A percentile compares a stretch with the other conserved stretches of the same genome.
These are phyloP conservation scores for Blastocystis sp. DNA, from an alignment of 352 stramenopile genomes.

Conservation along the genomic window DNA sequence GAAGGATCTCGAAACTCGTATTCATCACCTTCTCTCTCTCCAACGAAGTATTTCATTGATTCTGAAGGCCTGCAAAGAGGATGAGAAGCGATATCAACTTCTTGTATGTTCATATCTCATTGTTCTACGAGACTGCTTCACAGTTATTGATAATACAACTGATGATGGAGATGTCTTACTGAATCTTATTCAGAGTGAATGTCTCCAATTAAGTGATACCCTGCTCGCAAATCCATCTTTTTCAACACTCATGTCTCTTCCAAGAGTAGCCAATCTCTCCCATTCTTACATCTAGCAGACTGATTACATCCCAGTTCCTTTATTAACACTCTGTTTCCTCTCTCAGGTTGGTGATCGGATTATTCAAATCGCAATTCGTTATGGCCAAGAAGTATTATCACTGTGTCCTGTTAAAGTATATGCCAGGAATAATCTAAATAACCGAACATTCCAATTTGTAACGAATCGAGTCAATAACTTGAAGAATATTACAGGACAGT, in stretches of 20 bases:
- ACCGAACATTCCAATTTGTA: neutral
- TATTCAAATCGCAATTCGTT: neutral
- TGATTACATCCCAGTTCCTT: neutral
- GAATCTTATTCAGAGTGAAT: constrained; percentile 14
- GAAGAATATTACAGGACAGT: neutral
- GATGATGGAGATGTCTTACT: constrained; percentile 1
- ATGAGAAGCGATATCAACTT: neutral
- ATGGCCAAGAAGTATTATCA: neutral
- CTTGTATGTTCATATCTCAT: neutral
- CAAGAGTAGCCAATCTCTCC: neutral
- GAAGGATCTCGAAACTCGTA: neutral
- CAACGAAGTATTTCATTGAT: neutral
- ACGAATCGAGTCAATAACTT: neutral
- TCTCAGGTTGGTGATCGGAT: neutral
- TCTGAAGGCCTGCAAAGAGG: neutral
- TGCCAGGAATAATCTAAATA: neutral
- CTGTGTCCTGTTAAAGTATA: neutral
- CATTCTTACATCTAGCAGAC: neutral
- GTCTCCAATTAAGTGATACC: neutral
- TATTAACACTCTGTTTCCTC: neutral
- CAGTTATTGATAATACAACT: neutral
- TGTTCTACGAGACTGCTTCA: constrained; percentile 4
- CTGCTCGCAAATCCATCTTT: neutral
- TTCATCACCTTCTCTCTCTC: neutral
- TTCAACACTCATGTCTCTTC: neutral